Evolutionary conservation across 169 alveolate genomes (phyloP).

Genomic region (Plasmodium adleri): DNA sequence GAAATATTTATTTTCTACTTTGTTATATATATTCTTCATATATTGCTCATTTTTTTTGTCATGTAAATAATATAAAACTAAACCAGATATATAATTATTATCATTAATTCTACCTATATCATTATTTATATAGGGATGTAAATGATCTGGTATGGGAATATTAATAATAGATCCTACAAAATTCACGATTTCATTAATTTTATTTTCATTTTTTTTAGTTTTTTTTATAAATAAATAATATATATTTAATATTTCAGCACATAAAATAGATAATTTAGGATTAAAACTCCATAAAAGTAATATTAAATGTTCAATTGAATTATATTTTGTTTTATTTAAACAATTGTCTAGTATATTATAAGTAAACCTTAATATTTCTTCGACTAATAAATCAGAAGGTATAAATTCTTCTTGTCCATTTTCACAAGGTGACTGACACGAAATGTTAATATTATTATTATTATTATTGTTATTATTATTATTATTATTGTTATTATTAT

Average conservation of each 20-base stretch:
- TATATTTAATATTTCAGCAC: conserved; percentile 65
- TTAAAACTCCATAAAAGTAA: conserved; percentile 71
- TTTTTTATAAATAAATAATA: conserved; percentile 63
- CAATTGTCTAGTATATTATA: conserved; percentile 83
- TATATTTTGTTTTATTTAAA: conserved; percentile 82
- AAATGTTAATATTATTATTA: background rate
- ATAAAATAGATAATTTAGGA: conserved; percentile 56
- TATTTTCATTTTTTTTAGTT: conserved; percentile 74
- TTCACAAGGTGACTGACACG: background rate
- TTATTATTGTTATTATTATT: background rate
- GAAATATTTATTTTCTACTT: conserved; percentile 53
- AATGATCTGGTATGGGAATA: conserved; percentile 41
- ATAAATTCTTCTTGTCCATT: conserved; percentile 3
- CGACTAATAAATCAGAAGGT: conserved; percentile 60
- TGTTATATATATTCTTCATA: conserved; percentile 51
- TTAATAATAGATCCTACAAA: conserved; percentile 38
- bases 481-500: background rate
- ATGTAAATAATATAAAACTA: conserved; percentile 66
- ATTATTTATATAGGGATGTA: conserved; percentile 65
- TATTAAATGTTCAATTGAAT: conserved; percentile 82
- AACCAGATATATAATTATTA: conserved; percentile 62
- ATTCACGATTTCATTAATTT: conserved; percentile 57
- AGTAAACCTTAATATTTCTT: conserved; percentile 80
- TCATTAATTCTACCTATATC: conserved; percentile 63
- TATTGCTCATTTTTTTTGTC: conserved; percentile 29